Conservation (phyloP, 108 stramenopile genomes). For the Cylindrotheca fusiformis region DNA sequence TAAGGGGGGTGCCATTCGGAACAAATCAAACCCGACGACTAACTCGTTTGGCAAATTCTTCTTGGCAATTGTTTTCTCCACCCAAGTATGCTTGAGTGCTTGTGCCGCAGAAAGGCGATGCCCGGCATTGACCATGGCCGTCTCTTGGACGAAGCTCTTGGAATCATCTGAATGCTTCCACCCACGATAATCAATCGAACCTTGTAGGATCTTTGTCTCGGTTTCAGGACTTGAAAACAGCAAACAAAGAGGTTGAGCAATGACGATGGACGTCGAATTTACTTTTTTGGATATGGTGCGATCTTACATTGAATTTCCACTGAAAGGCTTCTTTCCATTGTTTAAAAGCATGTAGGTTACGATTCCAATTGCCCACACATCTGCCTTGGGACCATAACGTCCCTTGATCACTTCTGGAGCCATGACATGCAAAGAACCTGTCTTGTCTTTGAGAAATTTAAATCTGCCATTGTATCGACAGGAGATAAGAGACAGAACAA, state of each 20-base stretch:
- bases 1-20: conserved; percentile 49
- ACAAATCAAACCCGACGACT: conserved; percentile 36
- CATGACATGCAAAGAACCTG: conserved; percentile 59
- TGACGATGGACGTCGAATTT: background rate
- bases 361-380: conserved; percentile 81
- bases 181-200: conserved; percentile 34
- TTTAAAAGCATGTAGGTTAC: conserved; percentile 57
- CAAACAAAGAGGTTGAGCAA: background rate
- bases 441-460: conserved; percentile 32
- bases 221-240: conserved; percentile 25
- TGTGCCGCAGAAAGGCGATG: conserved; percentile 39
- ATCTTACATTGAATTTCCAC: conserved; percentile 38
- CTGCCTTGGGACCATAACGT: conserved; percentile 68
- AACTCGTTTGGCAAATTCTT: conserved; percentile 22
- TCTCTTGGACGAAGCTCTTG: conserved; percentile 50
- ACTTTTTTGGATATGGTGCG: background rate
- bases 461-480: conserved; percentile 5
- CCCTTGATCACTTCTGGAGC: conserved; percentile 78
- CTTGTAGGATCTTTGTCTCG: conserved; percentile 49
- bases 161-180: conserved; percentile 37
- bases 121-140: conserved; percentile 48
- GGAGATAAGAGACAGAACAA: too few species aligned
- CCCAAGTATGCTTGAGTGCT: conserved; percentile 50
- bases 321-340: conserved; percentile 60
- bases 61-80: conserved; percentile 28